Base-by-base conservation (phyloP, 331 rosid genomes). In the Quercus lobata region DNA sequence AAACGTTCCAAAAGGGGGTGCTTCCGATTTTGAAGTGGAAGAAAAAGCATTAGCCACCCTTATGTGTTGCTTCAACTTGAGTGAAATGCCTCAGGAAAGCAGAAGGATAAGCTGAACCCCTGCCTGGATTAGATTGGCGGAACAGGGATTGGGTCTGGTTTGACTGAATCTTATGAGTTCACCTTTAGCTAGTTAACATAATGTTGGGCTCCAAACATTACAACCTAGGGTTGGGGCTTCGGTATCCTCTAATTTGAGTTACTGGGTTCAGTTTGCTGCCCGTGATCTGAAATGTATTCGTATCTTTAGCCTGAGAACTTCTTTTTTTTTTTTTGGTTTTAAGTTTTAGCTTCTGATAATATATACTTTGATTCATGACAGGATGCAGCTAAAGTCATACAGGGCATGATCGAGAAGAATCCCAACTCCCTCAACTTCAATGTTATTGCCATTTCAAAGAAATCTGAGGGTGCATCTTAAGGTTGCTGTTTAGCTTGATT, bases 301-400 rank as follows among this genome's bases (percentile, higher is more conserved):
- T 16, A 68, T 19, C 53, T 68, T 19, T 18, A 18, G 49, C 53
- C 17, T n/a, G 21, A 18, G 27, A 24, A 5, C 29, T 49, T 44
- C 0, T 35, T 2, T 1, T 7, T 8, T 21, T 27, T 32, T 5
- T 32, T 10, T 3, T 35, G 30, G 0, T 35, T 35, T 68, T 19
- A 34, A 18, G 0, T 9, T n/a, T 12, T 35, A 7, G 19, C 25
- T 27, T 68, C 8, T 68, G 53, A 35, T 14, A 16, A 46, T 27
- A 9, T n/a, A 7, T 55, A n/a, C 72, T 29, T 74, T 46, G 44
- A 61, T 76, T 29, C 46, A 35, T 55, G 18, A 82, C 90, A 93
- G 98, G 97, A 91, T 86, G 90, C 95, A 44, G 95, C 95, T 25
- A 82, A 81, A 81, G 90, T 90, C 55, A 90, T 93, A 66, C 83